Evolutionary conservation across 2,329 filamentous ascomycete species (phyloP), one percentile per base, ranked within the genome.

Genomic region (Exophiala phaeomuriformis): DNA sequence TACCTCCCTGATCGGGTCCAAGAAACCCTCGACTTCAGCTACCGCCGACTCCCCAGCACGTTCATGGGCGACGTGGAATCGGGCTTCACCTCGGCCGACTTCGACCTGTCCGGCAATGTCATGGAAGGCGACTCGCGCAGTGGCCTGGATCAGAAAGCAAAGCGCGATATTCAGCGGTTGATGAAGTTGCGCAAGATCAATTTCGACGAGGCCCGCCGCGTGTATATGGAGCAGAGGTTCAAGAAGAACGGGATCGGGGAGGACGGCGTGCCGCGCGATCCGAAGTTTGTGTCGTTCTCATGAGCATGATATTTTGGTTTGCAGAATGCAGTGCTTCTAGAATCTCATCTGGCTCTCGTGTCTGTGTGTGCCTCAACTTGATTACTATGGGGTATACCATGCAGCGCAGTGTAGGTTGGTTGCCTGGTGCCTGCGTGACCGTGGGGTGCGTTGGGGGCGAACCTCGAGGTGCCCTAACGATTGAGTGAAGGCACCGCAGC

Each of bases 281-380:
- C 90, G 58, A 96, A 96, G 75, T 95, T 95, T 67, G 90, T 97
- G 55, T 94, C 88, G 67, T 97, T 97, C 71, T 61, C 59, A 9
- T 61, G 46, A 58, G 19, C 19, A 19, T 19, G 19, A 19, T 19
- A 19, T 19, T 19, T 19, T 19, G 19, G 19, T 19, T 19, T 19
- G 19, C 19, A 19, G 19, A 19, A 19, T 19, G 19, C 19, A 19
- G 19, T 19, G 19, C 19, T 19, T 19, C 19, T 19, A 19, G 19
- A 19, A 19, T 19, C 19, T 19, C 19, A 19, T 19, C 19, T 19
- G 19, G 19, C 19, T 19, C 19, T 19, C 19, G 19, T 19, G 19
- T 19, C 19, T 19, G 19, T 19, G 19, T 19, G 19, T 19, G 19
- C 19, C 19, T 19, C 19, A 19, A 19, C 19, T 19, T 19, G 19